These are phyloP conservation scores for Cudoniella acicularis DNA, from an alignment of 495 filamentous ascomycete genomes.

Conservation along the genomic window DNA sequence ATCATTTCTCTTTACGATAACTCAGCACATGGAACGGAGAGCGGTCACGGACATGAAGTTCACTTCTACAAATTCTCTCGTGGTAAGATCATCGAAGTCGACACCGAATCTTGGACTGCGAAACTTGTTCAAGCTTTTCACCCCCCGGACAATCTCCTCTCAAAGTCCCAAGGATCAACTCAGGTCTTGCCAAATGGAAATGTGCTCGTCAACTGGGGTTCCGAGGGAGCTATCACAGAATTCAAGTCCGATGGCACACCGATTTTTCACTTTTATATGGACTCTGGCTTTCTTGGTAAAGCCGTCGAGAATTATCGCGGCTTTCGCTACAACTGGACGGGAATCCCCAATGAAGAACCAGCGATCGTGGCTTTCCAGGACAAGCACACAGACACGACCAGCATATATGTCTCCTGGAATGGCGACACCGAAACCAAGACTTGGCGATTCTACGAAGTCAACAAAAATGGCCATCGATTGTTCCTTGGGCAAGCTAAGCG, in stretches of 20 bases:
- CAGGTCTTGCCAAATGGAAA: slow-evolving; percentile 55
- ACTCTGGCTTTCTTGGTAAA: background rate
- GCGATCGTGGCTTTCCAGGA: slow-evolving; percentile 22
- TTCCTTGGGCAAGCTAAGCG: slow-evolving; percentile 30
- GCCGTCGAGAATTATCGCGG: slow-evolving; percentile 26
- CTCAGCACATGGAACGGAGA: slow-evolving; percentile 37
- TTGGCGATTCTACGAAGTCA: slow-evolving; percentile 33
- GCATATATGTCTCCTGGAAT: slow-evolving; percentile 38
- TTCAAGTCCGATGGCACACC: slow-evolving; percentile 51
- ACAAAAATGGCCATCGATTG: slow-evolving; percentile 22
- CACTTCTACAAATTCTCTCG: slow-evolving; percentile 37
- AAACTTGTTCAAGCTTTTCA: slow-evolving; percentile 39
- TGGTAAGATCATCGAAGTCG: slow-evolving; percentile 55
- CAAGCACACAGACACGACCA: slow-evolving; percentile 16
- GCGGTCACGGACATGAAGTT: slow-evolving; percentile 32
- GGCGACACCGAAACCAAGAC: slow-evolving; percentile 34
- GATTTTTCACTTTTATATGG: slow-evolving; percentile 30
- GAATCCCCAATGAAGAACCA: slow-evolving; percentile 33
- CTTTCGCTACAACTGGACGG: slow-evolving; percentile 38
- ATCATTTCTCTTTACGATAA: slow-evolving; percentile 56
- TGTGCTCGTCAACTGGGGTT: slow-evolving; percentile 58
- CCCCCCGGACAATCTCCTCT: slow-evolving; percentile 43
- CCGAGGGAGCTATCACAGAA: slow-evolving; percentile 54
- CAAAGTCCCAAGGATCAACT: slow-evolving; percentile 58
- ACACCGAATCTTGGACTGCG: slow-evolving; percentile 50